Conservation (phyloP, 345 rosid species). For the Gynandropsis gynandra region DNA sequence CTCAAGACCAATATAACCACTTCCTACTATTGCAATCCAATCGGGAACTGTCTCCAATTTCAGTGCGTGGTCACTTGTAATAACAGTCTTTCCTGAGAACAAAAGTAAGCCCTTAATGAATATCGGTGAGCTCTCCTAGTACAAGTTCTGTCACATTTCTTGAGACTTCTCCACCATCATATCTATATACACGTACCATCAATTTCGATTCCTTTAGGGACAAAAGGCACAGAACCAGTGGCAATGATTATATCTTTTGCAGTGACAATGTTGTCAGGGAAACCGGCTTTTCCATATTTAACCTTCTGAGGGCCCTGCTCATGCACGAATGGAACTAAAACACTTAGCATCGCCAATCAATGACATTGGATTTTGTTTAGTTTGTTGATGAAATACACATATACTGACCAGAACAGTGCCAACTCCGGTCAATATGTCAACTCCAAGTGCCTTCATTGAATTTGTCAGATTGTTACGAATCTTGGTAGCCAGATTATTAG, state of each 20-base stretch:
- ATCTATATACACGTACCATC: conserved; percentile 51
- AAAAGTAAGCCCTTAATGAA: conserved; percentile 14
- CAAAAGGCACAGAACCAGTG: conserved; percentile 97
- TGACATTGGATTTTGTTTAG: background rate
- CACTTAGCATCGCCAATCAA: conserved; percentile 5
- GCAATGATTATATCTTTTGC: conserved; percentile 84
- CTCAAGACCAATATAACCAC: conserved; percentile 99
- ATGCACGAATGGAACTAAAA: conserved; percentile 1
- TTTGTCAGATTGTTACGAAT: conserved; percentile 84
- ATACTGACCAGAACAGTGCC: conserved; percentile 71
- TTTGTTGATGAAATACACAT: conserved; percentile 9
- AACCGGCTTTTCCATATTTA: conserved; percentile 62
- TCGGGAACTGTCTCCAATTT: conserved; percentile 93
- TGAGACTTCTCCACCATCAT: background rate
- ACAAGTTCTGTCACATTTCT: background rate
- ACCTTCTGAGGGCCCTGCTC: conserved; percentile 90
- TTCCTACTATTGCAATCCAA: conserved; percentile 97
- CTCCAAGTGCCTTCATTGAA: conserved; percentile 91
- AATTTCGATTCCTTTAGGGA: conserved; percentile 97
- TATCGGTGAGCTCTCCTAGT: conserved; percentile 8
- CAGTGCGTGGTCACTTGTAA: conserved; percentile 98
- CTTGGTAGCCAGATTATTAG: conserved; percentile 83
- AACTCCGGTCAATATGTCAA: conserved; percentile 87
- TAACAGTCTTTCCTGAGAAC: conserved; percentile 92
- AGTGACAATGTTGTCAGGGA: conserved; percentile 50